Percentiles rank a stretch among this genome's conserved stretches.
Conservation (phyloP, 148 eudicot species). For the Polygonum maritimum region DNA sequence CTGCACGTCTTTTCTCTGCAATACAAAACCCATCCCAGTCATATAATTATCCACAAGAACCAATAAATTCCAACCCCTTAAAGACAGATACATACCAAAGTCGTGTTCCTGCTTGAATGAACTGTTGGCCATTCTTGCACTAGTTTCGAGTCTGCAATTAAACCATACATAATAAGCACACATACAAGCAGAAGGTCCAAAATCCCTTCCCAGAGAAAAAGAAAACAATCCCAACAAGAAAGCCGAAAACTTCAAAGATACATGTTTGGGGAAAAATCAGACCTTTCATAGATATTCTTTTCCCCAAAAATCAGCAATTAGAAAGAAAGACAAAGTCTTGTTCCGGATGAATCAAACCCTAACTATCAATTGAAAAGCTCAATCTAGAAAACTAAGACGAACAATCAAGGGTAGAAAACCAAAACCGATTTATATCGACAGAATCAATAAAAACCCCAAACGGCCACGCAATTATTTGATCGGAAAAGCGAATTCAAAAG, state of each 20-base stretch:
- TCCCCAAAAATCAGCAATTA: not conserved
- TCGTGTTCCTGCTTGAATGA: conserved; percentile 76
- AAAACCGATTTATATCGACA: not conserved
- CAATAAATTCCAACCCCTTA: not conserved
- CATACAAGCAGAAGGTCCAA: not conserved
- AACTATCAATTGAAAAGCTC: not conserved
- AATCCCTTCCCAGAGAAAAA: not conserved
- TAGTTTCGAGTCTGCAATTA: not conserved
- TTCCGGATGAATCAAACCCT: not conserved
- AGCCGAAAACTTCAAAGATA: not conserved
- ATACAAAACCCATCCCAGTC: conserved; percentile 3
- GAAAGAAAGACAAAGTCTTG: not conserved
- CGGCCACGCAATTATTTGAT: not conserved
- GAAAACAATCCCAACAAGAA: not conserved
- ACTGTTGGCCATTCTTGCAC: conserved; percentile 54
- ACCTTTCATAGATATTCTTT: not conserved
- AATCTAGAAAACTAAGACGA: not conserved
- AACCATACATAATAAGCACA: not conserved
- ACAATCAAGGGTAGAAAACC: not conserved
- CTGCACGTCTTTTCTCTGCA: conserved; percentile 81
- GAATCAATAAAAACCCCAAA: not conserved
- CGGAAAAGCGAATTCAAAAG: not conserved
- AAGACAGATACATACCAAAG: conserved; percentile 36
- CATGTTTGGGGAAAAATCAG: not conserved
- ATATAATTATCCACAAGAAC: not conserved